Evolutionary conservation across 306 rosid genomes (phyloP), one percentile per base, ranked within the genome.

Genomic region (Hippophae tibetana): DNA sequence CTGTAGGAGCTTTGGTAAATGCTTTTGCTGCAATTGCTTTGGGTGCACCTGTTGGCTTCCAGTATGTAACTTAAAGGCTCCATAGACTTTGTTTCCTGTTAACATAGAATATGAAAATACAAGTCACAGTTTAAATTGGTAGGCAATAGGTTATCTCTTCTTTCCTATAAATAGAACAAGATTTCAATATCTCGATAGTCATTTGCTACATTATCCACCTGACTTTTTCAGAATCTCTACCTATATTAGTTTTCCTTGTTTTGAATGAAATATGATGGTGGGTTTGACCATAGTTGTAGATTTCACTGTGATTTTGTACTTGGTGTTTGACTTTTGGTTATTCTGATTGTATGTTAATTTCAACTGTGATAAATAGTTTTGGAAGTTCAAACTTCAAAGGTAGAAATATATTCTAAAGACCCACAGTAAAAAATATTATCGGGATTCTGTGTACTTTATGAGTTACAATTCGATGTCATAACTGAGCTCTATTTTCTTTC

Each of bases 11-110:
- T 63, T 51, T 82, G 13, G 43, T 92, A 57, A 85, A 65, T 74
- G 79, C 82, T 50, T 74, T 92, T 45, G 96, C 89, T 76, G 95
- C 96, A 70, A 62, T 92, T 52, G 86, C 86, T 53, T 74, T 92
- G 80, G 95, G 96, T 56, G 89, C 99, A 5, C 99, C 96, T 45
- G 78, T 78, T 59, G 83, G 86, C 66, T 58, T 55, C 71, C 87
- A 73, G 96, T 92, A 92, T 68, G 96, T 86, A 68, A 73, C 62
- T 67, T 67, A 45, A 67, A 71, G 57, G 64, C 56, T 69, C 65
- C 47, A 18, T 66, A 63, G 68, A 31, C 46, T 75, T 6, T 69
- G 10, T 43, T 63, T 62, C 67, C 60, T 57, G 5, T 71, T 13
- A 47, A 23, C 59, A 40, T 49, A 11, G 13, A 18, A 9, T 61